phyloP scores from a whole-genome alignment of 371 early-diverging fungal species.

The Syncephalastrum contaminatum region DNA sequence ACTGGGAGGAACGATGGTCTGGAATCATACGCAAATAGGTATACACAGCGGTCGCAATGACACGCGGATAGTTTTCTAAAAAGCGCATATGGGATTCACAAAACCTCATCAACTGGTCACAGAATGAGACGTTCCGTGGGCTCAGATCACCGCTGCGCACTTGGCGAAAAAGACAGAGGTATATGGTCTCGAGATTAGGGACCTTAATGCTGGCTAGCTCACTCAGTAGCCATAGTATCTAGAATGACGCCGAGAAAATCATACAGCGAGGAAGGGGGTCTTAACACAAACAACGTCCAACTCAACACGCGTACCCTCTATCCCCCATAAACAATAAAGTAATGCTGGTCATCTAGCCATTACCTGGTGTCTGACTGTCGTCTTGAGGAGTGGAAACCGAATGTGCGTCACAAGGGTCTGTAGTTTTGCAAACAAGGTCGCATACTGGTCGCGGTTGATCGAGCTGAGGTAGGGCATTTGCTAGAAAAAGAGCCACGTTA shows the following conservation, averaged over 20 bases:
- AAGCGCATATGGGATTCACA: constrained; percentile 47
- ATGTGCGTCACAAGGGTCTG: constrained; percentile 41
- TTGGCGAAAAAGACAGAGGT: constrained; percentile 58
- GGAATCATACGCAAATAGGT: constrained; percentile 58
- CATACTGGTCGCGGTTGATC: constrained; percentile 67
- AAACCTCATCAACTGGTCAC: constrained; percentile 53
- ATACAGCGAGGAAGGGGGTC: neutral
- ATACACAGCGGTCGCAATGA: constrained; percentile 61
- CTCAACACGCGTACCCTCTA: too few species aligned
- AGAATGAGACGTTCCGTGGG: constrained; percentile 46
- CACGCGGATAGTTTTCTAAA: constrained; percentile 47
- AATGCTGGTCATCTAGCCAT: too few species aligned
- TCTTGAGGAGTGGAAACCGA: constrained; percentile 49
- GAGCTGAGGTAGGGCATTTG: constrained; percentile 59
- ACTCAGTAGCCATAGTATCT: constrained; percentile 66
- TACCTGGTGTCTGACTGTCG: constrained; percentile 47
- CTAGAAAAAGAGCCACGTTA: constrained; percentile 17
- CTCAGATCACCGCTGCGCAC: constrained; percentile 65
- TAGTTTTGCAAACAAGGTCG: constrained; percentile 48
- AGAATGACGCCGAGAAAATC: constrained; percentile 7
- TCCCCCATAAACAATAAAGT: too few species aligned
- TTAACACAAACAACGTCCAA: neutral
- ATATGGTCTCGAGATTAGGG: constrained; percentile 56
- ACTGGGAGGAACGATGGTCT: constrained; percentile 56
- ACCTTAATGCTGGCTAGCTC: constrained; percentile 55